These are phyloP conservation scores for Hortaea werneckii DNA, from an alignment of 2,329 filamentous ascomycete species.

Conservation along the genomic window DNA sequence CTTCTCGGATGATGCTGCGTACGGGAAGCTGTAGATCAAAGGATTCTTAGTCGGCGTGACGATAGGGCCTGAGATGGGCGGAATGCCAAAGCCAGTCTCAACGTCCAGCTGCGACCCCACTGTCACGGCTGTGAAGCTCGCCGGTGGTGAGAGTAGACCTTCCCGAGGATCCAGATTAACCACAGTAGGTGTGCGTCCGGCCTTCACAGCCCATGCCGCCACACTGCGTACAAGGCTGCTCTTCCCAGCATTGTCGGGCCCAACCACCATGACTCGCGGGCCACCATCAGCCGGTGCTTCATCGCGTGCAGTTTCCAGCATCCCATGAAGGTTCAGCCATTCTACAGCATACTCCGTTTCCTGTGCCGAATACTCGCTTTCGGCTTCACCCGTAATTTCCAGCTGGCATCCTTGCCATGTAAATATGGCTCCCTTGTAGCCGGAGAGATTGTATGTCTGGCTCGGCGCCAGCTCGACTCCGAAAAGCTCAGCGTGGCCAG, in stretches of 20 bases:
- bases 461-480: slow-evolving; percentile 83
- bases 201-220: slow-evolving; percentile 73
- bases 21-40: slow-evolving; percentile 79
- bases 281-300: slow-evolving; percentile 44
- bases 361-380: slow-evolving; percentile 59
- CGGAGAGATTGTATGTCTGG: slow-evolving; percentile 69
- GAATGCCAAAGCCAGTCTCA: slow-evolving; percentile 72
- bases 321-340: slow-evolving; percentile 79
- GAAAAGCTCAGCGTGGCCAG: slow-evolving; percentile 84
- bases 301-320: slow-evolving; percentile 63
- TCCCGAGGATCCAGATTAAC: slow-evolving; percentile 80
- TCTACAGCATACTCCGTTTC: slow-evolving; percentile 68
- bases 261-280: slow-evolving; percentile 76
- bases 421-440: slow-evolving; percentile 76
- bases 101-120: slow-evolving; percentile 82
- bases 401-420: slow-evolving; percentile 87
- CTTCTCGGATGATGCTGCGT: slow-evolving; percentile 62
- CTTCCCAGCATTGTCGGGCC: slow-evolving; percentile 69
- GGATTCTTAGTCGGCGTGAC: slow-evolving; percentile 84
- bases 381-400: slow-evolving; percentile 63
- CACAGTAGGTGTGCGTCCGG: slow-evolving; percentile 64
- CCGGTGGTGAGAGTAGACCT: slow-evolving; percentile 46
- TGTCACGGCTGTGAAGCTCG: slow-evolving; percentile 75
- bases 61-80: slow-evolving; percentile 82
- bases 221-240: slow-evolving; percentile 39